Percentiles rank a stretch among this genome's conserved stretches.
Evolutionary conservation across 495 filamentous ascomycete genomes (phyloP).

Genomic region (Paragyromitra xinjiangensis): DNA sequence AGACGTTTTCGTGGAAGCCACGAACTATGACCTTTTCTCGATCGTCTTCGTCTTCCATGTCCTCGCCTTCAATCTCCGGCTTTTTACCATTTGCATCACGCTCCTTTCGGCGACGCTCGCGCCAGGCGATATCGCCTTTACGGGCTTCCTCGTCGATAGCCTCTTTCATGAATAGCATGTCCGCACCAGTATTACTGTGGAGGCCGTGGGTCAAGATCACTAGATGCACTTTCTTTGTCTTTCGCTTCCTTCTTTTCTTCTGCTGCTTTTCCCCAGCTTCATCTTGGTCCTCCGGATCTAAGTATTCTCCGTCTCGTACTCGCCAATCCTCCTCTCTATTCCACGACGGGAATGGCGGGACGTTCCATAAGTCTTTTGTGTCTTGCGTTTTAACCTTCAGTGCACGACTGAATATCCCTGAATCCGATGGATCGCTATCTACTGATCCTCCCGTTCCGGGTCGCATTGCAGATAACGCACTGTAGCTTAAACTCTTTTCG

Average conservation of each 20-base stretch:
- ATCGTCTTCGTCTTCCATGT: slow-evolving; percentile 65
- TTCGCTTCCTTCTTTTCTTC: slow-evolving; percentile 59
- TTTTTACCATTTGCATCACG: slow-evolving; percentile 55
- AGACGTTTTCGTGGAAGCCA: slow-evolving; percentile 88
- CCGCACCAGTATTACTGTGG: slow-evolving; percentile 94
- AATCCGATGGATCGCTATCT: slow-evolving; percentile 15
- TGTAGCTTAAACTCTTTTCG: slow-evolving; percentile 73
- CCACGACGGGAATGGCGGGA: slow-evolving; percentile 77
- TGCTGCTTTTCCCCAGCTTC: slow-evolving; percentile 52
- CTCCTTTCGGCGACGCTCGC: slow-evolving; percentile 64
- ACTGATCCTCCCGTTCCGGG: slow-evolving; percentile 32
- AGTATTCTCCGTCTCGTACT: slow-evolving; percentile 36
- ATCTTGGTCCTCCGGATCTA: slow-evolving; percentile 55
- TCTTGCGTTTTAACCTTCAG: slow-evolving; percentile 82
- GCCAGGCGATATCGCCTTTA: slow-evolving; percentile 70
- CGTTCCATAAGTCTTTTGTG: slow-evolving; percentile 89
- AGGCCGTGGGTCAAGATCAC: slow-evolving; percentile 93
- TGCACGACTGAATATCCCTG: slow-evolving; percentile 61
- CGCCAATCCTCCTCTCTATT: slow-evolving; percentile 45
- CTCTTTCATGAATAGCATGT: slow-evolving; percentile 97
- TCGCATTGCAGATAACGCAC: slow-evolving; percentile 2
- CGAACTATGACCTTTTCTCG: slow-evolving; percentile 94
- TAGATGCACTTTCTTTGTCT: slow-evolving; percentile 78
- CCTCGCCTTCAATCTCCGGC: slow-evolving; percentile 47
- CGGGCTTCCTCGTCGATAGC: slow-evolving; percentile 86